Evolutionary conservation across 768 basidiomycete species (phyloP), one percentile per base, ranked within the genome.

Genomic region (Podaxis rugospora): DNA sequence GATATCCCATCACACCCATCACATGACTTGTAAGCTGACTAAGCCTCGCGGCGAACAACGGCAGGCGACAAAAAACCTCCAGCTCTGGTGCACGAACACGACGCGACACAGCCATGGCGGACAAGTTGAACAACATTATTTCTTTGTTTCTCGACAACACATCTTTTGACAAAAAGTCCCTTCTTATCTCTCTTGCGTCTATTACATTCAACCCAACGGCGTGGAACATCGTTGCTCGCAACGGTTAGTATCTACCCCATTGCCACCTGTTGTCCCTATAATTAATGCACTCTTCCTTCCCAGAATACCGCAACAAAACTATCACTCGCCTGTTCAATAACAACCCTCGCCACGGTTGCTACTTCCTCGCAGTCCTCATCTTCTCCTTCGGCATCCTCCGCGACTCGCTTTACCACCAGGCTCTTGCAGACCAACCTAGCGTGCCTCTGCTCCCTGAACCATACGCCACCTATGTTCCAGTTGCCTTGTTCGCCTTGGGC

Each of bases 161-260:
- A 2, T 87, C 96, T 75, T 68, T 81, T 28, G 83, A 78, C 32
- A 82, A 92, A 66, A 69, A 75, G 5, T 91, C 91, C 21, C 71
- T 98, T 42, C 81, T 80, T 67, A 55, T 90, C 16, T 84, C 85
- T 0, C 63, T 94, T n/a, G 73, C 82, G 3, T 72, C 89, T 61
- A 92, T 96, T 52, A 69, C 85, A 1, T 98, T 98, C 78, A 98
- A 98, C 68, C 96, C 96, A 0, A 86, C 87, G 1, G 94, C 89
- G 61, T 99, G 96, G 96, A 99, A 99, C 73, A 86, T 94, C 63
- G 86, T 95, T 28, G 96, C 96, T 25, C 88, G 87, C 59, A 93
- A 95, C 76, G 94, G 94, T 94, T 64, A 52, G 85, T 55, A 13
- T 21, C 57, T 21, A 47, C 42, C 51, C 35, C n/a, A 52, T 10